Evolutionary conservation across 352 stramenopile genomes (phyloP), one percentile per base, ranked within the genome.

Genomic region (Phytophthora ramorum): DNA sequence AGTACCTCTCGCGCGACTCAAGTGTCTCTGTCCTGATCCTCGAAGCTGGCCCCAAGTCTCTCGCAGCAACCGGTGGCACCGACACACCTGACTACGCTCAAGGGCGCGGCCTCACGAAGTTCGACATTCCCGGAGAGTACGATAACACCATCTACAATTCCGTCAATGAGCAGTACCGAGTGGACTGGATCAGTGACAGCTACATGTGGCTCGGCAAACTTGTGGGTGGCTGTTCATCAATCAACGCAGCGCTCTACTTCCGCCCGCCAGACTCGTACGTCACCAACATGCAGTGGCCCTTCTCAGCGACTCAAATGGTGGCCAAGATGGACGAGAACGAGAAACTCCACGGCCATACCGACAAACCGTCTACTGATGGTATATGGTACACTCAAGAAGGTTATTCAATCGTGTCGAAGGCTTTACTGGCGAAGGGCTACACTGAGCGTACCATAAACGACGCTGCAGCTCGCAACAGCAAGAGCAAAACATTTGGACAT

Each of bases 191-290:
- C 66, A 70, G 47, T 17, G 80, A 71, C 46, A 38, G 56, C 10
- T 75, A 83, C 58, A 75, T 81, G 69, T 90, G 71, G 63, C 70
- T 90, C 14, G 89, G 87, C 34, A 94, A 95, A 67, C 74, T 89
- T 24, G 69, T 97, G 0, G 91, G 90, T 47, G 91, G 89, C 16
- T 94, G 79, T 44, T 93, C 80, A 19, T 89, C 80, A 13, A 89
- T 96, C 66, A 96, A 97, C 60, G 87, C 71, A 14, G 88, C 90
- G 64, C 77, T 97, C 6, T 95, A 94, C 74, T 87, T 96, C 52
- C 81, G 86, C 24, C 76, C 79, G 0, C 69, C 82, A 0, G 73
- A 91, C 46, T 59, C 68, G 7, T 91, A 81, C 69, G 70, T 81
- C 5, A 69, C 59, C 34, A 70, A 72, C 24, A 67, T 66, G 12